Percentiles rank a stretch among this genome's conserved stretches.
Evolutionary conservation across 2,329 filamentous ascomycete species (phyloP).

Genomic region (Verticillium albo-atrum): DNA sequence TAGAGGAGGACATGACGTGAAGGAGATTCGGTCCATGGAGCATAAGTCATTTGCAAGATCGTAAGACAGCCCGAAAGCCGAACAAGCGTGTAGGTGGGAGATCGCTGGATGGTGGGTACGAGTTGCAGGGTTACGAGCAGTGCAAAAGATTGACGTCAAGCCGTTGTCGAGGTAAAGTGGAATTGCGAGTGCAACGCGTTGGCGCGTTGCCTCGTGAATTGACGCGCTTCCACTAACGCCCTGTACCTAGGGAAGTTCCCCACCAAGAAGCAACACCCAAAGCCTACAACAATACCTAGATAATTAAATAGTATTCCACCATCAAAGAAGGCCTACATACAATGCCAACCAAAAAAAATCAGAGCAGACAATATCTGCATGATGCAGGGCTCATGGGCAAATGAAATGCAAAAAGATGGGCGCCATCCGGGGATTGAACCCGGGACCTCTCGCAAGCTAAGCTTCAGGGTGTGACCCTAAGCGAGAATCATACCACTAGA

Average conservation of each 20-base stretch:
- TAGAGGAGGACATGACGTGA: slow-evolving; percentile 8
- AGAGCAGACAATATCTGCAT: too few species aligned
- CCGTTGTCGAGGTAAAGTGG: not conserved
- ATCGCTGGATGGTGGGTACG: not conserved
- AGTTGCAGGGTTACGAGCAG: not conserved
- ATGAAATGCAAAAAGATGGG: slow-evolving; percentile 1
- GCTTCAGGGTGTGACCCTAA: slow-evolving; percentile 48
- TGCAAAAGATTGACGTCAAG: not conserved
- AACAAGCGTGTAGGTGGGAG: not conserved
- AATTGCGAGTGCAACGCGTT: slow-evolving; percentile 1
- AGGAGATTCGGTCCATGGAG: slow-evolving; percentile 4
- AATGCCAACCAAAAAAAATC: too few species aligned
- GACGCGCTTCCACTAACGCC: not conserved
- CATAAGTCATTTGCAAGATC: not conserved
- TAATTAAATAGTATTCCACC: too few species aligned
- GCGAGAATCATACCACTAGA: slow-evolving; percentile 70
- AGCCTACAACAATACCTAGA: too few species aligned
- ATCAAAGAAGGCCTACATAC: too few species aligned
- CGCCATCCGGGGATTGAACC: slow-evolving; percentile 36
- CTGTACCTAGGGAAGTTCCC: too few species aligned
- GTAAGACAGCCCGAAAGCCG: not conserved
- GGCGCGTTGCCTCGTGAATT: not conserved
- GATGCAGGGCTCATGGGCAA: too few species aligned
- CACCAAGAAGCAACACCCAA: too few species aligned
- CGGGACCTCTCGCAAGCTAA: slow-evolving; percentile 38